phyloP scores from a whole-genome alignment of 2,329 filamentous ascomycete species.

The Juglanconis juglandina region DNA sequence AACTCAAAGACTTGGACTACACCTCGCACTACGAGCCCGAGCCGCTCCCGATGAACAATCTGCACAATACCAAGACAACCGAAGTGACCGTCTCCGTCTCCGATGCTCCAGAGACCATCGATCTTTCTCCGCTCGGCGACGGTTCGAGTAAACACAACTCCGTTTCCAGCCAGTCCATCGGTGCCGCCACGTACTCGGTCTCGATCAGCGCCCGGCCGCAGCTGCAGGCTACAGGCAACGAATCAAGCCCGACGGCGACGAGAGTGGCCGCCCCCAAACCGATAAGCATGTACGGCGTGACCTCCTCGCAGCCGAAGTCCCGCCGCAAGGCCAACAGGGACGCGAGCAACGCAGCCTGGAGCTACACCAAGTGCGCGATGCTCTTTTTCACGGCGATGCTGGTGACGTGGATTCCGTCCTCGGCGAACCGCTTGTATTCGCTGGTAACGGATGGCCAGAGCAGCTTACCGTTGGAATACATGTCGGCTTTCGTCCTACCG shows the following conservation, averaged over 20 bases:
- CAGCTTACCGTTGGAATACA: slow-evolving; percentile 61
- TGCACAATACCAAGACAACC: slow-evolving; percentile 54
- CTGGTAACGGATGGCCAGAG: slow-evolving; percentile 53
- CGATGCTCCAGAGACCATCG: slow-evolving; percentile 36
- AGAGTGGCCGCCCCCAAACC: slow-evolving; percentile 3
- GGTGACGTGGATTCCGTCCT: slow-evolving; percentile 74
- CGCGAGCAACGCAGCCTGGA: slow-evolving; percentile 62
- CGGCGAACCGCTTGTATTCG: slow-evolving; percentile 71
- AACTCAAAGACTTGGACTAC: slow-evolving; percentile 49
- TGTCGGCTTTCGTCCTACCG: slow-evolving; percentile 71
- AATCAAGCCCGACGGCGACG: neutral
- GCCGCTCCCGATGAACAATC: slow-evolving; percentile 38
- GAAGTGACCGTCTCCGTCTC: slow-evolving; percentile 61
- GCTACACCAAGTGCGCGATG: slow-evolving; percentile 67
- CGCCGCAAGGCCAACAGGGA: slow-evolving; percentile 41
- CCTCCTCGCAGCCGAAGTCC: slow-evolving; percentile 21
- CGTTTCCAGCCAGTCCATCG: neutral
- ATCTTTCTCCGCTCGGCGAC: slow-evolving; percentile 29
- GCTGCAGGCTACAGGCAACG: neutral
- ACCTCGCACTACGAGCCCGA: slow-evolving; percentile 44
- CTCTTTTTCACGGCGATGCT: slow-evolving; percentile 70
- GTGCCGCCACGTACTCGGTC: slow-evolving; percentile 42
- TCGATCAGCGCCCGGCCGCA: slow-evolving; percentile 37
- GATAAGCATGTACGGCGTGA: slow-evolving; percentile 6
- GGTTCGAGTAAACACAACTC: slow-evolving; percentile 14